Conservation (phyloP, 1,284 basidiomycete genomes). For the Apiotrichum domesticum region DNA sequence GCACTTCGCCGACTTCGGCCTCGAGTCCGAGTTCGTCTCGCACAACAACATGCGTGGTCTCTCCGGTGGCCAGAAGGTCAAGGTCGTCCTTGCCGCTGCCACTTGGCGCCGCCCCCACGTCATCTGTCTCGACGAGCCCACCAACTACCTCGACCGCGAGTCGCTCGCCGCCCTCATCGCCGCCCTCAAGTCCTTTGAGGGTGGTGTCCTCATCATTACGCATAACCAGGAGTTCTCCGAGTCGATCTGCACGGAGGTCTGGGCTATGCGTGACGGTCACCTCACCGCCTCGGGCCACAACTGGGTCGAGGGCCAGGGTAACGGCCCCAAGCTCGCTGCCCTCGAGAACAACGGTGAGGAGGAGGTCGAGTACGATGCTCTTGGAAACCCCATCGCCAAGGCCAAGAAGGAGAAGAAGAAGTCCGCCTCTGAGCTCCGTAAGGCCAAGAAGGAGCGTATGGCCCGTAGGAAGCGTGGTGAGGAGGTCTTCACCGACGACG, state of each 20-base stretch:
- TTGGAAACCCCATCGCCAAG: conserved; percentile 87
- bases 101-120: conserved; percentile 98
- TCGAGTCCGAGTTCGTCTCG: conserved; percentile 81
- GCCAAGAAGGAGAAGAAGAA: conserved; percentile 79
- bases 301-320: conserved; percentile 88
- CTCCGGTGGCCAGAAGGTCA: conserved; percentile 89
- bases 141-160: conserved; percentile 95
- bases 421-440: conserved; percentile 71
- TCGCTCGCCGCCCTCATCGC: conserved; percentile 94
- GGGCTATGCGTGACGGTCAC: conserved; percentile 82
- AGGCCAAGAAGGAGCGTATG: conserved; percentile 92
- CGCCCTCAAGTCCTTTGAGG: conserved; percentile 91
- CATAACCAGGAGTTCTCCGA: conserved; percentile 98
- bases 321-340: conserved; percentile 55
- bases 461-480: conserved; percentile 58
- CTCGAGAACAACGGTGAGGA: conserved; percentile 78
- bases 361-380: conserved; percentile 82
- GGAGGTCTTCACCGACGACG: conserved; percentile 28
- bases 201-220: conserved; percentile 93
- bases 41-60: conserved; percentile 97
- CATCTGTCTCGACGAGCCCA: conserved; percentile 93
- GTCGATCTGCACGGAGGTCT: conserved; percentile 63
- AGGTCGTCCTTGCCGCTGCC: conserved; percentile 96
- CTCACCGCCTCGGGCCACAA: conserved; percentile 94
- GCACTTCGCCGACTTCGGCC: conserved; percentile 84